A percentile compares a stretch with the other conserved stretches of the same genome.
Evolutionary conservation across 2,329 filamentous ascomycete genomes (phyloP).

Genomic region (Arachnopeziza araneosa): DNA sequence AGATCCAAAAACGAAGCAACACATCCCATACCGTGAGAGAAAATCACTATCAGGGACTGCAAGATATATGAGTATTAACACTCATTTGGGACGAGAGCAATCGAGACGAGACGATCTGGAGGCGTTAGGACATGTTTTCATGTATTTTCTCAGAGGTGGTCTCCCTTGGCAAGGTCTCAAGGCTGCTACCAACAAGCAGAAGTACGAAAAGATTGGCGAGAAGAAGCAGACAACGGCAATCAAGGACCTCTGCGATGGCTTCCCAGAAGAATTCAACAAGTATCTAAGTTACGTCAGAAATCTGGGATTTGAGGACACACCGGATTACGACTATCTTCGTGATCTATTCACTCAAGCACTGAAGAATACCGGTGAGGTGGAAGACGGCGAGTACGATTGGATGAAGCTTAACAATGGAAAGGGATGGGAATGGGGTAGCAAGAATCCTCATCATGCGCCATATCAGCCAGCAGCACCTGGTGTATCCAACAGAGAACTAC

Average conservation of each 20-base stretch:
- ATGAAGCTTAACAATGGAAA: constrained; percentile 94
- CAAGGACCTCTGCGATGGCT: constrained; percentile 94
- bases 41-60: constrained; percentile 96
- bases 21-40: constrained; percentile 94
- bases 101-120: constrained; percentile 94
- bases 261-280: constrained; percentile 96
- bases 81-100: constrained; percentile 92
- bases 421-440: constrained; percentile 80
- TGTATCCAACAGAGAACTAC: constrained; percentile 77
- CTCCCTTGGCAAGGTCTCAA: constrained; percentile 70
- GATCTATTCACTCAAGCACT: constrained; percentile 94
- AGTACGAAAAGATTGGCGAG: constrained; percentile 99
- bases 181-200: constrained; percentile 81
- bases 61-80: constrained; percentile 99
- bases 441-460: constrained; percentile 62
- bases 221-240: constrained; percentile 98
- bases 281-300: constrained; percentile 97
- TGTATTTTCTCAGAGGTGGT: constrained; percentile 68
- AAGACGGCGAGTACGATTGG: constrained; percentile 99
- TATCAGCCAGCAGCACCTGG: constrained; percentile 74
- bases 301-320: constrained; percentile 95
- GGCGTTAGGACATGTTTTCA: constrained; percentile 71
- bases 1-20: constrained; percentile 97
- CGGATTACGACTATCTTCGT: constrained; percentile 95
- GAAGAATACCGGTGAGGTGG: constrained; percentile 89